These are phyloP conservation scores for Didymella sp. DNA, from an alignment of 2,329 filamentous ascomycete species.

Conservation along the genomic window DNA sequence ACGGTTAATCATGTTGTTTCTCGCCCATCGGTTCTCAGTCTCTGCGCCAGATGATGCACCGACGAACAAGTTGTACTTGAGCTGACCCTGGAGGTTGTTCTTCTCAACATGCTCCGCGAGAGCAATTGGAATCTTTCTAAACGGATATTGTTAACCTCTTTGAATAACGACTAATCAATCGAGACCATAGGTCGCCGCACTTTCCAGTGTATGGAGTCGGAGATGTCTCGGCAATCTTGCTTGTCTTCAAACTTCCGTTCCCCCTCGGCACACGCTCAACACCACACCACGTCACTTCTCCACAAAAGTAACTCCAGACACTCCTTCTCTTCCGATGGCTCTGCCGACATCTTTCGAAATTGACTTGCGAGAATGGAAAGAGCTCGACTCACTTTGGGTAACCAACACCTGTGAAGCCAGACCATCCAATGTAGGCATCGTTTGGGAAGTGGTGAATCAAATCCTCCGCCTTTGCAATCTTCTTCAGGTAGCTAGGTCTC, in stretches of 20 bases:
- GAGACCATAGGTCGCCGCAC: background rate
- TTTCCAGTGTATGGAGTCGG: background rate
- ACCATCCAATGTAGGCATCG: constrained; percentile 85
- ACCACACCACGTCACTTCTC: constrained; percentile 14
- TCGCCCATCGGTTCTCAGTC: constrained; percentile 92
- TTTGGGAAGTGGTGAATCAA: constrained; percentile 82
- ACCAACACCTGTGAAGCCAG: constrained; percentile 87
- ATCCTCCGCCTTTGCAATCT: constrained; percentile 80
- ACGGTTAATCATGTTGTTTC: constrained; percentile 86
- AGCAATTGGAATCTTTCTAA: constrained; percentile 80
- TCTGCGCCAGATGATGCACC: constrained; percentile 89
- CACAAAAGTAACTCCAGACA: constrained; percentile 3
- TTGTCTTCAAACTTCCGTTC: constrained; percentile 37
- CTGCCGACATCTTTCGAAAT: background rate
- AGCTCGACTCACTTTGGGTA: constrained; percentile 76
- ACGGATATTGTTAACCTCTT: background rate
- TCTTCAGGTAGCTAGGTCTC: constrained; percentile 78
- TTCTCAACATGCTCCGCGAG: constrained; percentile 89
- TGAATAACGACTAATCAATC: background rate
- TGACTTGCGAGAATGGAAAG: background rate
- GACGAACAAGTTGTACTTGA: constrained; percentile 87
- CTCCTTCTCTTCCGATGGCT: constrained; percentile 6
- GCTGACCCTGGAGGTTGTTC: constrained; percentile 81
- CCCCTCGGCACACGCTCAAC: constrained; percentile 31
- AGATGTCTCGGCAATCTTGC: constrained; percentile 32